These are phyloP conservation scores for Chlamydomonas schloesseri DNA, from an alignment of 139 green algal species.

Conservation along the genomic window DNA sequence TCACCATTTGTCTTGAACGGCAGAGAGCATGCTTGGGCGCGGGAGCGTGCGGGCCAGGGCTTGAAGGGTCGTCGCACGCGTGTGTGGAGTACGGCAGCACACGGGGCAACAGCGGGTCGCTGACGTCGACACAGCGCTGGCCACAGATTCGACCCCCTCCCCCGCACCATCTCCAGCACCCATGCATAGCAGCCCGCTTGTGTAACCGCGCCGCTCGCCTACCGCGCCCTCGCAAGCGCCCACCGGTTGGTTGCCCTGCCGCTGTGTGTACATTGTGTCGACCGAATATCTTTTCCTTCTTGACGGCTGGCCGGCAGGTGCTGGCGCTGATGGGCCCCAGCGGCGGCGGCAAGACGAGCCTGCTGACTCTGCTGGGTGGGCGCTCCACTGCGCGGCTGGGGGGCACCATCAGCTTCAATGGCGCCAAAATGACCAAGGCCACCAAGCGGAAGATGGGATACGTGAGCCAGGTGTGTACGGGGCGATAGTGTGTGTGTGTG, in stretches of 20 bases:
- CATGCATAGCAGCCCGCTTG: too few relatives aligned
- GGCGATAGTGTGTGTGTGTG: not conserved
- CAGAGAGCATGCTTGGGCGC: not conserved
- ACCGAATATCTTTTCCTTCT: too few relatives aligned
- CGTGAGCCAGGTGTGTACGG: conserved; percentile 67
- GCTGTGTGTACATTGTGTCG: too few relatives aligned
- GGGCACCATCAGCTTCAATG: conserved; percentile 83
- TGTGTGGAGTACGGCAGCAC: too few relatives aligned
- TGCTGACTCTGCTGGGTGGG: conserved; percentile 80
- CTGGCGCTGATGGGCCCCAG: conserved; percentile 71
- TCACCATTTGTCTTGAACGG: not conserved
- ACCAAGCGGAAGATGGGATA: conserved; percentile 78
- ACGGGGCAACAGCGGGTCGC: too few relatives aligned
- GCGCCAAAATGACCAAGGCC: conserved; percentile 70
- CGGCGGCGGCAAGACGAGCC: conserved; percentile 84
- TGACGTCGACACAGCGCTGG: too few relatives aligned
- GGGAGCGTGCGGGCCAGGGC: not conserved
- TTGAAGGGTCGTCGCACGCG: too few relatives aligned
- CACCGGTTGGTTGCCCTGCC: too few relatives aligned
- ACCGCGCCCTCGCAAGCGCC: not conserved
- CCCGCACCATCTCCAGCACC: too few relatives aligned
- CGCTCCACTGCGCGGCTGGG: conserved; percentile 57
- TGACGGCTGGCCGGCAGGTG: not conserved
- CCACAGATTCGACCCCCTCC: too few relatives aligned
- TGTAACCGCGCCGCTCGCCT: too few relatives aligned